Conservation (phyloP, 78 protist genomes). For the slime mould (Dictyostelium discoideum) region DNA sequence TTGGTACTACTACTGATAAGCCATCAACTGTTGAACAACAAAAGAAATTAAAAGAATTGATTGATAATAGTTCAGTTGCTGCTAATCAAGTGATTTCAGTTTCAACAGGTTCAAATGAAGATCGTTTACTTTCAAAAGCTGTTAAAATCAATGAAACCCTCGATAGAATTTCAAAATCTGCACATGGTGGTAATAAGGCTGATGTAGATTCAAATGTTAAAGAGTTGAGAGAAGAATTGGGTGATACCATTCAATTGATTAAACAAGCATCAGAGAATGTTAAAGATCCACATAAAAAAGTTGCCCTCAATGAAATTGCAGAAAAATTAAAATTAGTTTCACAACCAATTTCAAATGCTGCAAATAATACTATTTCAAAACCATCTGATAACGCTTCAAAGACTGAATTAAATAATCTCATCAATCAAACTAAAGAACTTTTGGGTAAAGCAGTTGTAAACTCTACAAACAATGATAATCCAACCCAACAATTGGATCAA, state of each 20-base stretch:
- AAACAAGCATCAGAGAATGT: slow-evolving; percentile 40
- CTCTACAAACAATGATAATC: neutral
- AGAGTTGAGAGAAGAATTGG: slow-evolving; percentile 39
- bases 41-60: neutral
- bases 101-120: slow-evolving; percentile 45
- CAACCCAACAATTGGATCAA: neutral
- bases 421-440: slow-evolving; percentile 61
- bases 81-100: slow-evolving; percentile 52
- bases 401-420: neutral
- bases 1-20: neutral
- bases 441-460: slow-evolving; percentile 30
- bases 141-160: slow-evolving; percentile 51
- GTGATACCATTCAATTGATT: slow-evolving; percentile 43
- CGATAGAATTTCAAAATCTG: slow-evolving; percentile 5
- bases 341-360: slow-evolving; percentile 51
- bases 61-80: neutral
- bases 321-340: slow-evolving; percentile 45
- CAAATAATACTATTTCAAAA: slow-evolving; percentile 3
- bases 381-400: slow-evolving; percentile 23
- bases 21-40: neutral
- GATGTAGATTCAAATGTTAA: slow-evolving; percentile 47
- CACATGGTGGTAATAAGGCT: slow-evolving; percentile 35
- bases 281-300: slow-evolving; percentile 60
- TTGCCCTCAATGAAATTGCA: slow-evolving; percentile 73
- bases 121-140: slow-evolving; percentile 52